phyloP scores from a whole-genome alignment of 768 basidiomycete species.

The Suillus clintonianus region DNA sequence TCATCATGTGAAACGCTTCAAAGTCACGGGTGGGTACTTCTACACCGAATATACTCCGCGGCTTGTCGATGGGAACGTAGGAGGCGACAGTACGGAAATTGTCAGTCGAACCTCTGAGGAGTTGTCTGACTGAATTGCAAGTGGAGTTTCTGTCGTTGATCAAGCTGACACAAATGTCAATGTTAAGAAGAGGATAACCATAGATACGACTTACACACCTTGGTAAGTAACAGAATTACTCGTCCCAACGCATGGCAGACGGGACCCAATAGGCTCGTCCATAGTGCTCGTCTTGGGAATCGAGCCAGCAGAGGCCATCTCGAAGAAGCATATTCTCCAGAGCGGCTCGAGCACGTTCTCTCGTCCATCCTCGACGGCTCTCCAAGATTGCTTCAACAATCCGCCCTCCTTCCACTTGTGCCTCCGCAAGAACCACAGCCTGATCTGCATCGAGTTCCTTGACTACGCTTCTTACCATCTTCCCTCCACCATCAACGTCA shows the following conservation, averaged over 20 bases:
- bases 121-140: background rate
- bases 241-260: conserved; percentile 85
- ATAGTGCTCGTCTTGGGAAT: conserved; percentile 75
- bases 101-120: background rate
- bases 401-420: conserved; percentile 66
- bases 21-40: background rate
- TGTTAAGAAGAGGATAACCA: background rate
- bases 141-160: background rate
- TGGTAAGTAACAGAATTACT: conserved; percentile 31
- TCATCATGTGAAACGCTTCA: background rate
- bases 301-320: conserved; percentile 94
- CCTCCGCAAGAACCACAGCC: conserved; percentile 75
- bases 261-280: conserved; percentile 85
- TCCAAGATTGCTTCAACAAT: conserved; percentile 68
- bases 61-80: background rate
- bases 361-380: conserved; percentile 69
- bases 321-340: conserved; percentile 88
- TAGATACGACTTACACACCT: background rate
- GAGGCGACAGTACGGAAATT: background rate
- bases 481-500: conserved; percentile 63
- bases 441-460: conserved; percentile 92
- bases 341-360: conserved; percentile 72
- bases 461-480: conserved; percentile 87
- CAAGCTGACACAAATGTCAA: background rate
- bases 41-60: background rate